A percentile compares a stretch with the other conserved stretches of the same genome.
phyloP scores from a whole-genome alignment of 2,329 filamentous ascomycete genomes.

The Pseudocercospora eumusae region DNA sequence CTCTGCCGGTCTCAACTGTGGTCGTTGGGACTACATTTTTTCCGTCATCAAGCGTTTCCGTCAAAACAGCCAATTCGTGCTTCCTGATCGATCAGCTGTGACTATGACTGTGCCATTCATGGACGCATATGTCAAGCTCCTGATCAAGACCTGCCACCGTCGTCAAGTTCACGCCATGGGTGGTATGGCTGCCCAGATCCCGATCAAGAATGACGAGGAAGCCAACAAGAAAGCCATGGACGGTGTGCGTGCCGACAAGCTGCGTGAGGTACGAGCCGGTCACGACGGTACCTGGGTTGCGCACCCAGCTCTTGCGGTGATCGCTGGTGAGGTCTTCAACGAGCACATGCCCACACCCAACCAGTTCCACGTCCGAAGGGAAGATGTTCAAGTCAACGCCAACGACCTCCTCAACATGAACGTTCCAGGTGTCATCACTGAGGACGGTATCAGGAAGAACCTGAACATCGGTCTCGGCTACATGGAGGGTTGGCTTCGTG shows the following conservation, averaged over 20 bases:
- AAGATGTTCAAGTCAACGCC: slow-evolving; percentile 81
- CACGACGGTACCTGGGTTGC: slow-evolving; percentile 98
- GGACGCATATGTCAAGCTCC: slow-evolving; percentile 92
- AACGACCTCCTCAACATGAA: slow-evolving; percentile 99
- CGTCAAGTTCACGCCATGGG: slow-evolving; percentile 98
- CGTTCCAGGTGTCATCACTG: slow-evolving; percentile 85
- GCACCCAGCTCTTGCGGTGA: slow-evolving; percentile 84
- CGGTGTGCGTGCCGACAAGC: slow-evolving; percentile 80
- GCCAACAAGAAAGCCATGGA: slow-evolving; percentile 32
- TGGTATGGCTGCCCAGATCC: slow-evolving; percentile 98
- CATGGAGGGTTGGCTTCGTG: slow-evolving; percentile 98
- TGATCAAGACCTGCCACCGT: slow-evolving; percentile 97
- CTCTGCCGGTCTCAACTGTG: slow-evolving; percentile 94
- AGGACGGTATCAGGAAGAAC: slow-evolving; percentile 96
- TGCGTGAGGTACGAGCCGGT: slow-evolving; percentile 90
- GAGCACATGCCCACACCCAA: slow-evolving; percentile 98
- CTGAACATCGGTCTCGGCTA: slow-evolving; percentile 94
- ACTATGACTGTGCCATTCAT: slow-evolving; percentile 99
- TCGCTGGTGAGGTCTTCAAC: slow-evolving; percentile 93
- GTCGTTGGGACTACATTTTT: slow-evolving; percentile 99
- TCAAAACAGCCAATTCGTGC: slow-evolving; percentile 86
- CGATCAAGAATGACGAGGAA: slow-evolving; percentile 88
- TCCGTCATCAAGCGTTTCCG: slow-evolving; percentile 99
- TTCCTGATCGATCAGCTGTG: slow-evolving; percentile 85
- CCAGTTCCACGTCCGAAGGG: slow-evolving; percentile 86